Base-by-base conservation (phyloP, 495 filamentous ascomycete species). In the Aspergillus mulundensis region DNA sequence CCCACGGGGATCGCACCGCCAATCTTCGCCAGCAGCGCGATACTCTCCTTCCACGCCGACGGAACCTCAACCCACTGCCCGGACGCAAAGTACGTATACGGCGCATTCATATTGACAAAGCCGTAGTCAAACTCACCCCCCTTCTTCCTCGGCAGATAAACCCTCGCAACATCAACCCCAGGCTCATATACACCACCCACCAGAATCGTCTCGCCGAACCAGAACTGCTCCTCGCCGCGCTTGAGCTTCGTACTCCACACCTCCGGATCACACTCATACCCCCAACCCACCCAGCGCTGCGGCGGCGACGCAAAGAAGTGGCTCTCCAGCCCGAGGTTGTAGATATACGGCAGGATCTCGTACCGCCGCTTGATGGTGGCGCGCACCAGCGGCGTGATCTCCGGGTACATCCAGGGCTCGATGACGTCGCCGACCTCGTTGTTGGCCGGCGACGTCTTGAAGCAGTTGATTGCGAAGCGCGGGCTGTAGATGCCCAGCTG, bases 381-480 rank as follows among this genome's bases (percentile, higher is more conserved):
- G 10, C 85, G 82, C 45, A 89, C 69, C 1, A 82, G 61, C 0
- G 77, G 81, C 0, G 80, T 78, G 51, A 83, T 80, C 51, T 84
- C 80, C 0, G 84, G 82, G 61, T 87, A 86, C 83, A 87, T 86
- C 81, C 82, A 88, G 1, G 84, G 85, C 66, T 87, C 85, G 53
- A 87, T 89, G 11, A 89, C 84, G 5, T 87, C 84, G 14, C 84
- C 85, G 52, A 83, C 71, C 3, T 74, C 69, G 61, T 78, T 87
- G 60, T 87, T 78, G 10, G 79, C 69, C 1, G 77, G 74, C 10
- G 79, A 79, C 5, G 85, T 87, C 67, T 88, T 88, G 78, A 84
- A 88, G 66, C 84, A 87, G 69, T 88, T 88, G 73, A 88, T 87
- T 7, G 85, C 81, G 64, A 87, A 87, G 6, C 84, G 84, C 4